A percentile compares a stretch with the other conserved stretches of the same genome.
These are phyloP conservation scores for Lactarius pseudohatsudake DNA, from an alignment of 768 basidiomycete genomes.

Conservation along the genomic window DNA sequence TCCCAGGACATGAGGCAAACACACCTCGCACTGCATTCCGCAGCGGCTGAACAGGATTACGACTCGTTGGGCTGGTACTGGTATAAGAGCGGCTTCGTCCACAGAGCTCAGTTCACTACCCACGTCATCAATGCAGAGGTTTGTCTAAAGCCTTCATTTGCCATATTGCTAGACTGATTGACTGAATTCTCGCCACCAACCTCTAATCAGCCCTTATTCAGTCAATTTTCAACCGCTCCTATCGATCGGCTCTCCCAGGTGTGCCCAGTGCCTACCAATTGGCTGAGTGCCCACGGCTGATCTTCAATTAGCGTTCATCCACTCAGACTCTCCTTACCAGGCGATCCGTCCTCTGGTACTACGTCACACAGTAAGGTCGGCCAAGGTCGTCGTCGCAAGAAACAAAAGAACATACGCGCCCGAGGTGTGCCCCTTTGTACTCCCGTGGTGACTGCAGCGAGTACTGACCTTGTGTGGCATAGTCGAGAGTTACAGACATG, in stretches of 20 bases:
- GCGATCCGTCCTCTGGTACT: background rate
- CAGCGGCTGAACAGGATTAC: background rate
- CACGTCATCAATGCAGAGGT: background rate
- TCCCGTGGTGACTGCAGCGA: background rate
- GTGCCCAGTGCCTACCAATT: background rate
- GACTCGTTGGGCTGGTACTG: no score
- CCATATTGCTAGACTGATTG: background rate
- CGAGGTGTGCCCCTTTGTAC: background rate
- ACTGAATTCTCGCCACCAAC: background rate
- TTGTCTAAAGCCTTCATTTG: background rate
- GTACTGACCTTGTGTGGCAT: background rate
- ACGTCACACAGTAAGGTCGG: background rate
- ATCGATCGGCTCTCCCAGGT: background rate
- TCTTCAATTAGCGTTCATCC: background rate
- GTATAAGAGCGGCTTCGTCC: background rate
- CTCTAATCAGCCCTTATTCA: background rate
- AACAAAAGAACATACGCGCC: background rate
- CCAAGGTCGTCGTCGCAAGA: background rate
- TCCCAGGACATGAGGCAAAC: no score
- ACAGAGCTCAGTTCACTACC: background rate
- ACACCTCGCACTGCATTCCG: no score
- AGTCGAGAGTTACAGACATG: background rate
- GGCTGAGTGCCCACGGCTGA: background rate
- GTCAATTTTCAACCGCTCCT: background rate
- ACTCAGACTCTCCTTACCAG: background rate